Evolutionary conservation across 2,329 filamentous ascomycete species (phyloP).

Genomic region (Arthroderma sp.): DNA sequence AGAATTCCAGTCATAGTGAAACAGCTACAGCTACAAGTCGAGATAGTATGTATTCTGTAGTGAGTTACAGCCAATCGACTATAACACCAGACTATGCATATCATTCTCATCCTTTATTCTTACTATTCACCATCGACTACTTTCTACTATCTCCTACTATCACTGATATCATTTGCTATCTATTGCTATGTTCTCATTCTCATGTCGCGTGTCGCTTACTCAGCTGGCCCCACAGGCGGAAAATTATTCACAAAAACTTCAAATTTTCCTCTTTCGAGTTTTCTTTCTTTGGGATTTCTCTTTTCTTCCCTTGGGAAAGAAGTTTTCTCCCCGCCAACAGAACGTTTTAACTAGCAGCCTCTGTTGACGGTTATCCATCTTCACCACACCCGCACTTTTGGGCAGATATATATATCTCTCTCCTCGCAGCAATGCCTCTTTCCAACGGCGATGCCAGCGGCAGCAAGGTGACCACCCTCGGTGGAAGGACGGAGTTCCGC

Average conservation of each 20-base stretch:
- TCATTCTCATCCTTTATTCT: no score
- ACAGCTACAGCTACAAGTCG: no score
- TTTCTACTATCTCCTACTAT: neutral
- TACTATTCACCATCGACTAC: neutral
- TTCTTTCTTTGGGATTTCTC: constrained; percentile 23
- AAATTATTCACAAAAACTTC: constrained; percentile 9
- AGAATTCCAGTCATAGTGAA: neutral
- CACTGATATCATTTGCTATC: no score
- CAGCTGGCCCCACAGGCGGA: neutral
- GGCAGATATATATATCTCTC: constrained; percentile 21
- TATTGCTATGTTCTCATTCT: no score
- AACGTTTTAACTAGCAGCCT: constrained; percentile 28
- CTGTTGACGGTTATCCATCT: constrained; percentile 32
- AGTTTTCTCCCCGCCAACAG: constrained; percentile 49
- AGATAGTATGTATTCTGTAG: no score
- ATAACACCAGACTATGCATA: no score
- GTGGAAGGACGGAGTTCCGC: constrained; percentile 46
- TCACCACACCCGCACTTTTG: neutral
- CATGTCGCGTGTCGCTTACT: no score
- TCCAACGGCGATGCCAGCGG: constrained; percentile 51
- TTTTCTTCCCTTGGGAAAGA: constrained; percentile 45
- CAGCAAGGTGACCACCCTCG: constrained; percentile 37
- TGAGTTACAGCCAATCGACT: no score
- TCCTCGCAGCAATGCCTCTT: constrained; percentile 51
- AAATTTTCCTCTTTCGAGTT: neutral